Base-by-base conservation (phyloP, 2,329 filamentous ascomycete genomes). In the Trichoderma pleuroti region DNA sequence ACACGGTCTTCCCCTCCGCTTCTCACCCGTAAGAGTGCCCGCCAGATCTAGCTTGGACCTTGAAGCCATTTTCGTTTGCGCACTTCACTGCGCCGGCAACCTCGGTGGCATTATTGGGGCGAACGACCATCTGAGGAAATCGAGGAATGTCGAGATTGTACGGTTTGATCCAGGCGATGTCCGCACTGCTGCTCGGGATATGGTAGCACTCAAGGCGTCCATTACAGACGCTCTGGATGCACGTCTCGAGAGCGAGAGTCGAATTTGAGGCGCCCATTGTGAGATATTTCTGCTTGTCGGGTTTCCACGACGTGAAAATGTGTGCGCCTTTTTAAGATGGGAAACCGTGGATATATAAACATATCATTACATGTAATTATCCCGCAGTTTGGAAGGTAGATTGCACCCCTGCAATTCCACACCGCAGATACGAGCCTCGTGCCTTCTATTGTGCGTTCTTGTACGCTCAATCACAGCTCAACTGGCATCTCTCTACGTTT, bases 11-110 rank as follows among this genome's bases (percentile, higher is more conserved):
- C 11, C 8, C 49, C 49, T 21, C 18, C 28, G 16, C 57, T n/a
- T 72, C 84, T 74, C 77, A 86, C 85, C 82, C 88, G 73, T 89
- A 92, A 0, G 88, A 91, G 75, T 91, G 90, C 0, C 90, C 90
- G 5, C 89, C 90, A 2, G 87, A 89, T 73, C 84, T 87, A 26
- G 89, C 86, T 75, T 91, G 88, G 0, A 91, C 87, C 73, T 86
- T 86, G 66, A 87, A 78, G 7, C 80, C 80, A 70, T 82, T 80
- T 28, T 83, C 72, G 2, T 76, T 81, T 6, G 88, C 89, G 75
- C 89, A 91, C 64, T 85, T 84, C 49, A 91, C 83, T 16, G 88
- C 85, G 24, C 80, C 84, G 1, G 87, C 83, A 2, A 91, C 85
- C 68, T 91, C 86, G 26, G 85, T 77, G 12, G 84, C 80, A 0